A percentile compares a stretch with the other conserved stretches of the same genome.
Evolutionary conservation across 495 filamentous ascomycete species (phyloP).

Genomic region (Copromyces sp.): DNA sequence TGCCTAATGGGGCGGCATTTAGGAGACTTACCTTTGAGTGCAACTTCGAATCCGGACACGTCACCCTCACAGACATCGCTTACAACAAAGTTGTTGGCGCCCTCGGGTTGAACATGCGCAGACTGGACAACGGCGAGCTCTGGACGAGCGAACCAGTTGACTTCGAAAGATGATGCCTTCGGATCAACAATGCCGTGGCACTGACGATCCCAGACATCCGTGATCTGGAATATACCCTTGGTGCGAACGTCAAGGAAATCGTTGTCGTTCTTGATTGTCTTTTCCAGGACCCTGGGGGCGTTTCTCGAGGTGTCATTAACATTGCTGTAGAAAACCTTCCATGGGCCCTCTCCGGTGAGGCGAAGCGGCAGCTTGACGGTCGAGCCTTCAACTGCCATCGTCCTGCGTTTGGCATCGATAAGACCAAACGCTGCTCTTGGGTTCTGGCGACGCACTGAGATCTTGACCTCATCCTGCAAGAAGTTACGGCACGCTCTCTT

Average conservation of each 20-base stretch:
- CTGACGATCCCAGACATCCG: slow-evolving; percentile 60
- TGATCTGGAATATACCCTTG: slow-evolving; percentile 67
- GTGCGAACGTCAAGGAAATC: slow-evolving; percentile 53
- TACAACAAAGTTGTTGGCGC: slow-evolving; percentile 45
- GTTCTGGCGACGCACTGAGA: slow-evolving; percentile 75
- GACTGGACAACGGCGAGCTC: slow-evolving; percentile 56
- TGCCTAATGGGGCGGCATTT: neutral
- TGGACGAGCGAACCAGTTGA: slow-evolving; percentile 77
- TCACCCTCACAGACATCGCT: slow-evolving; percentile 90
- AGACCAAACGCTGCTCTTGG: slow-evolving; percentile 75
- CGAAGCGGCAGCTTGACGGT: slow-evolving; percentile 66
- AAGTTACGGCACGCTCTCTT: slow-evolving; percentile 74
- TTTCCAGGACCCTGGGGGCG: slow-evolving; percentile 9
- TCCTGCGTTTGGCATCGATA: slow-evolving; percentile 62
- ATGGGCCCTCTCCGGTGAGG: slow-evolving; percentile 72
- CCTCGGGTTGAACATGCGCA: slow-evolving; percentile 39
- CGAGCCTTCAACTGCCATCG: slow-evolving; percentile 66
- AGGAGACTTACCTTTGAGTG: slow-evolving; percentile 52
- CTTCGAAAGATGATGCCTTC: slow-evolving; percentile 59
- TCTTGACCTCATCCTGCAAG: slow-evolving; percentile 68
- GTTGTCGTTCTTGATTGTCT: slow-evolving; percentile 51
- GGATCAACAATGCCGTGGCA: slow-evolving; percentile 75
- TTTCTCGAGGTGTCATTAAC: slow-evolving; percentile 31
- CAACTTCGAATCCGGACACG: slow-evolving; percentile 73
- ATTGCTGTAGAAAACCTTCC: slow-evolving; percentile 67